Conservation (phyloP, 2,329 filamentous ascomycete genomes). For the Aureobasidium sp. region DNA sequence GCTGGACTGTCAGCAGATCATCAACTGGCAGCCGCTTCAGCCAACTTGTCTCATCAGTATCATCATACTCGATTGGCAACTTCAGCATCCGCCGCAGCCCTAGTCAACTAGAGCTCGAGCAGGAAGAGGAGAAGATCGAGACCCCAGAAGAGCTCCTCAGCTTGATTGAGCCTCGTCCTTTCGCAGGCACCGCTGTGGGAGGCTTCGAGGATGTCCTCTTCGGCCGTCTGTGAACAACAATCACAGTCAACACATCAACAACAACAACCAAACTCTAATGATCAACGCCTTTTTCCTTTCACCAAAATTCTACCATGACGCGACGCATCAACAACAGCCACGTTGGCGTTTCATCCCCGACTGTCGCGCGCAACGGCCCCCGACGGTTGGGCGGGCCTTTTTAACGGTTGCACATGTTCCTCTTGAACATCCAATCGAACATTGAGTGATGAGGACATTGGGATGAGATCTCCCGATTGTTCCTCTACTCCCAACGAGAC, state of each 20-base stretch:
- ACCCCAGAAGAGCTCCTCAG: constrained; percentile 19
- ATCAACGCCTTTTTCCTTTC: constrained; percentile 12
- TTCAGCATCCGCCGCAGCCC: constrained; percentile 22
- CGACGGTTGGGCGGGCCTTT: neutral
- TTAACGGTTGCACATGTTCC: constrained; percentile 7
- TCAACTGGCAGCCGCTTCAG: constrained; percentile 19
- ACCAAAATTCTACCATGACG: constrained; percentile 9
- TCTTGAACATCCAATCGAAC: neutral
- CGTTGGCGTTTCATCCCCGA: constrained; percentile 14
- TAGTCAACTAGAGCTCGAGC: constrained; percentile 21
- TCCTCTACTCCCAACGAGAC: neutral
- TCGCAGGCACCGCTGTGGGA: constrained; percentile 15
- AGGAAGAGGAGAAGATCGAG: constrained; percentile 21
- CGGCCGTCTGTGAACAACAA: constrained; percentile 16
- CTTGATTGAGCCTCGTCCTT: constrained; percentile 23
- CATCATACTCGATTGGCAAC: constrained; percentile 18
- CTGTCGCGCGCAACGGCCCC: constrained; percentile 7
- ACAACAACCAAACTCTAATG: constrained; percentile 9
- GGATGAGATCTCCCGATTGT: neutral
- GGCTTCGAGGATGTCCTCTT: constrained; percentile 21
- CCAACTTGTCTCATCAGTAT: constrained; percentile 19
- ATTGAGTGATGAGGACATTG: neutral
- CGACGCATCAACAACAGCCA: constrained; percentile 11
- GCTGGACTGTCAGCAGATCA: constrained; percentile 15
- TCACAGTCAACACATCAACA: constrained; percentile 1